Evolutionary conservation across 768 basidiomycete species (phyloP), one percentile per base, ranked within the genome.

Genomic region (Clitopilus passeckerianus): DNA sequence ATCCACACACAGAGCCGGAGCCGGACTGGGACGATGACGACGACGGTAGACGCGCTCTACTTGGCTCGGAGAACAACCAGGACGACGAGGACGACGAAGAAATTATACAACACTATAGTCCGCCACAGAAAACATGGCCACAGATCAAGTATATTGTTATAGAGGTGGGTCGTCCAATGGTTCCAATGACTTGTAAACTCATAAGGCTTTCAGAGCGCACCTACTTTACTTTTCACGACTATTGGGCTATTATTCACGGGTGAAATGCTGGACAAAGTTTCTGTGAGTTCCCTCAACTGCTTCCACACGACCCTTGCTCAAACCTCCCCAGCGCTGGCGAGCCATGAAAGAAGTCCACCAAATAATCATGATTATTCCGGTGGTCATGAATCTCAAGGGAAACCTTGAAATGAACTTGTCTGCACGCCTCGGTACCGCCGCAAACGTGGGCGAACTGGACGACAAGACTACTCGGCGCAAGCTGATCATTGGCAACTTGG

Each of bases 341-440:
- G 94, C 95, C 33, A 95, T 99, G 84, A 79, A 80, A 53, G 82
- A 90, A 43, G 86, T 98, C 53, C 90, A 98, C 77, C 95, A 98
- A 70, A 86, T 98, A 58, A 94, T 98, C 65, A 93, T 98, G 80
- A 92, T 98, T 57, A 87, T 98, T 3, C 95, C 96, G 10, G 94
- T 95, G 61, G 78, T 98, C 18, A 82, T 93, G 63, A 98, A 98
- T 66, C 84, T 99, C 59, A 98, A 97, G 67, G 97, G 96, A n/a
- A 93, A 99, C 68, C 83, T 98, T 35, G 97, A 98, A 73, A 98
- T 98, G 96, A 98, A 97, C 64, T 86, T 99, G 6, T 95, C 95
- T 3, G 94, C 97, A 0, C 84, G 96, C 14, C 80, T 99, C n/a
- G 90, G 91, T 1, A 99, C 97, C 0, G 90, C 95, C 1, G 91